Base-by-base conservation (phyloP, 2,329 filamentous ascomycete genomes). In the Lachnum nothofagi region DNA sequence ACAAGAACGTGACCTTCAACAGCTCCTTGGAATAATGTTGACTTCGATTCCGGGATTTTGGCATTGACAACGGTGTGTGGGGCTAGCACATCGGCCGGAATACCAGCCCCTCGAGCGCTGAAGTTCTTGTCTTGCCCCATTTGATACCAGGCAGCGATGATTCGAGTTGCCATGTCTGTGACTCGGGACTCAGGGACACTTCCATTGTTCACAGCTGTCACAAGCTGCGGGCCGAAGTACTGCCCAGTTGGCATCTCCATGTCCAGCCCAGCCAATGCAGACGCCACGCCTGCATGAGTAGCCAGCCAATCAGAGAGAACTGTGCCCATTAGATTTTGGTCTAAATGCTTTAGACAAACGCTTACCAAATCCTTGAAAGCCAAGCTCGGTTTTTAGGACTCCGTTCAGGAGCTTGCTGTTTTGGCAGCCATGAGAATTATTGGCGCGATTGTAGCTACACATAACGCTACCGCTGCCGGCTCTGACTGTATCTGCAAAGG, bases 231-330 rank as follows among this genome's bases (percentile, higher is more conserved):
- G 4, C 51, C 56, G 17, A 35, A 48, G 8, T 20, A 42, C 12
- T 4, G 12, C 6, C 9, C 14, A 27, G 31, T 46, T 7, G 47
- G 47, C 47, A 49, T 49, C 12, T 29, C 42, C 31, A 42, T 34
- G 64, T 95, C 90, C 5, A 95, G 74, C 1, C 91, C 91, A 4
- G 88, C 85, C 5, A 94, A 70, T 3, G 88, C 86, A 46, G 80
- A 85, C 7, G 78, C 80, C 1, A 94, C 86, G 9, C 90, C 89
- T 4, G 84, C 83, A 51, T 86, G 80, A 62, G 94, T 88, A 0
- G 86, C 87, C 3, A 89, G 73, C 88, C 89, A 95, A 64, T 95
- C 90, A 2, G 80, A 84, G 72, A 91, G 86, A 10, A 91, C 25
- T 27, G 12, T 6, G 6, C 6, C 12, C 6, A 12, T 27, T 27